Conservation (phyloP, 352 stramenopile genomes). For the Phytopythium vexans region DNA sequence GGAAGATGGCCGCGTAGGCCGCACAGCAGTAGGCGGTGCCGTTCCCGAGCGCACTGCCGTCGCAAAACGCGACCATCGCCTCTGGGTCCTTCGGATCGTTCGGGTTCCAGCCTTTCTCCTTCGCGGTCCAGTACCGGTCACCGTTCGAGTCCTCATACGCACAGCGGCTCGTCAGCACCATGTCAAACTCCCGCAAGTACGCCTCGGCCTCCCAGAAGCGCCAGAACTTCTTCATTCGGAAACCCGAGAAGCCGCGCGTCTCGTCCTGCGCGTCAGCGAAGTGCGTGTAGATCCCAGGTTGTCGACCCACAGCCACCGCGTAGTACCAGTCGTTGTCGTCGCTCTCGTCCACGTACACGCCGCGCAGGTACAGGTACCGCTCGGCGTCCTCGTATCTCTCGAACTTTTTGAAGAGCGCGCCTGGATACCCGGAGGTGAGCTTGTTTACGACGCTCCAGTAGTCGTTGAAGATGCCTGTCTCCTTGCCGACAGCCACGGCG, state of each 20-base stretch:
- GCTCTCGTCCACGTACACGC: neutral
- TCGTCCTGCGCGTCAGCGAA: neutral
- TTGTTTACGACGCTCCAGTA: neutral
- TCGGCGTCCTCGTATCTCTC: neutral
- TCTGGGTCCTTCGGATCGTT: neutral
- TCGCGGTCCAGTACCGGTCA: neutral
- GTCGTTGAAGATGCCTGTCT: constrained; percentile 8
- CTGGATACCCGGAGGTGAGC: constrained; percentile 3
- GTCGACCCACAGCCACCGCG: neutral
- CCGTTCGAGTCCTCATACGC: neutral
- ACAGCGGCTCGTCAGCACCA: neutral
- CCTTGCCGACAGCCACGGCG: neutral
- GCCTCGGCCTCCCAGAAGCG: constrained; percentile 2
- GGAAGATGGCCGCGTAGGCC: constrained; percentile 1
- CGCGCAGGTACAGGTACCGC: neutral
- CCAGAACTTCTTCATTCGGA: neutral
- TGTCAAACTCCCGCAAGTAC: neutral
- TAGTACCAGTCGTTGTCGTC: constrained; percentile 2
- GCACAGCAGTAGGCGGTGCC: neutral
- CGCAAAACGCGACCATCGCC: constrained; percentile 6
- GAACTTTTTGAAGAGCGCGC: neutral
- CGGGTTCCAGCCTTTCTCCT: constrained; percentile 8
- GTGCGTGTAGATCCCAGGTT: constrained; percentile 1
- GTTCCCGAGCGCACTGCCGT: constrained; percentile 10
- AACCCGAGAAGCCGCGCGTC: neutral